These are phyloP conservation scores for Pythium periplocum DNA, from an alignment of 352 stramenopile species.

Conservation along the genomic window DNA sequence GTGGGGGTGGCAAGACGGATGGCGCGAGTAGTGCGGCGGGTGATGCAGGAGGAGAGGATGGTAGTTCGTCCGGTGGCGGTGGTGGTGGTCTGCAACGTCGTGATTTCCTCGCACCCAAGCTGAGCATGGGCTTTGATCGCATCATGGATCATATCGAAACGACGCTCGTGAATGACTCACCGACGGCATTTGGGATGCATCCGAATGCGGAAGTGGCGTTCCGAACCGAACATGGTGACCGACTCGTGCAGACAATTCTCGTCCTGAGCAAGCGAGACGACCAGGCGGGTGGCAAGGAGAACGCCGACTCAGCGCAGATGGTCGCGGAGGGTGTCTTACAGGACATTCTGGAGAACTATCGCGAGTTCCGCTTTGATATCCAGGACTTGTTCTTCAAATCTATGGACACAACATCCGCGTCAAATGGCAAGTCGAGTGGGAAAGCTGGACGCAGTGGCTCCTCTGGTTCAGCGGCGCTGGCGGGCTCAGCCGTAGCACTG, in stretches of 20 bases:
- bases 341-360: slow-evolving; percentile 89
- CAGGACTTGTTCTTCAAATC: slow-evolving; percentile 72
- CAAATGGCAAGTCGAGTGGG: not conserved
- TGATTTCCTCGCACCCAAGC: slow-evolving; percentile 70
- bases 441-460: not conserved
- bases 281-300: slow-evolving; percentile 30
- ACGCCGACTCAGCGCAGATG: slow-evolving; percentile 61
- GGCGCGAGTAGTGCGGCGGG: slow-evolving; percentile 11
- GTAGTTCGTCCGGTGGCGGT: slow-evolving; percentile 5
- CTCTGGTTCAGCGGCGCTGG: slow-evolving; percentile 16
- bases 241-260: slow-evolving; percentile 75
- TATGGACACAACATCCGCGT: slow-evolving; percentile 11
- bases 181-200: slow-evolving; percentile 87
- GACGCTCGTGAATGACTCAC: slow-evolving; percentile 76
- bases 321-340: slow-evolving; percentile 83
- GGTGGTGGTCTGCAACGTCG: slow-evolving; percentile 16
- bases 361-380: slow-evolving; percentile 82
- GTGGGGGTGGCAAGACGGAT: slow-evolving; percentile 16
- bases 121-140: slow-evolving; percentile 62
- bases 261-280: slow-evolving; percentile 55
- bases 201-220: slow-evolving; percentile 93
- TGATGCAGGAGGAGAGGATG: slow-evolving; percentile 17
- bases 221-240: slow-evolving; percentile 77
- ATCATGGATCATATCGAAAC: slow-evolving; percentile 88
- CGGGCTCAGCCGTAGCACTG: slow-evolving; percentile 17